Conservation (phyloP, 225 moss, liverwort and hornwort species). For the Physcomitrellopsis africana region DNA sequence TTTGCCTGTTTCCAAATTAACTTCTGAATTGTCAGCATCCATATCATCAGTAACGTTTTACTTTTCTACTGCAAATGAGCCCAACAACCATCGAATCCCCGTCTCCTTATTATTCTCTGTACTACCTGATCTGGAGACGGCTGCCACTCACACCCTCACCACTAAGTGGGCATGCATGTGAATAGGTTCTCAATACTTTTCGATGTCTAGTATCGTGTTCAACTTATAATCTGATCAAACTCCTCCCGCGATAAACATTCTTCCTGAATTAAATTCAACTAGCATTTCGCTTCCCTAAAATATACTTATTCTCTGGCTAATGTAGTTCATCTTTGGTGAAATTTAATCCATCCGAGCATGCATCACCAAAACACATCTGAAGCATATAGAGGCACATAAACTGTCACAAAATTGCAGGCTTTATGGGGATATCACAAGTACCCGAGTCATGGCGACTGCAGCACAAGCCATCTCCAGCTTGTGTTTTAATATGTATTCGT, state of each 20-base stretch:
- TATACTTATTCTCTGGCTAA: too few species aligned
- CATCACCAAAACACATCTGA: too few species aligned
- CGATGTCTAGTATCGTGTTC: too few species aligned
- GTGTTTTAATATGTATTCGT: slow-evolving; percentile 52
- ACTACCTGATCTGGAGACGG: too few species aligned
- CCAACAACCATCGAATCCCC: too few species aligned
- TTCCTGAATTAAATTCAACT: background rate
- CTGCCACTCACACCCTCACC: too few species aligned
- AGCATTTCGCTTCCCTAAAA: background rate
- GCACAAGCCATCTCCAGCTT: slow-evolving; percentile 72
- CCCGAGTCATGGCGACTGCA: slow-evolving; percentile 58
- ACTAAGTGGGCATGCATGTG: too few species aligned
- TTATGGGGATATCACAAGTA: slow-evolving; percentile 1
- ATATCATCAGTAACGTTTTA: background rate
- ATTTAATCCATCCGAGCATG: background rate
- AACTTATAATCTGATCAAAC: background rate
- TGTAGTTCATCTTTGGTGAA: background rate
- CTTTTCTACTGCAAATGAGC: too few species aligned
- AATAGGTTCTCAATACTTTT: too few species aligned
- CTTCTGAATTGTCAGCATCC: background rate
- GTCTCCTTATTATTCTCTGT: too few species aligned
- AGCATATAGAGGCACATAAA: too few species aligned
- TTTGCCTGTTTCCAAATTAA: slow-evolving; percentile 1
- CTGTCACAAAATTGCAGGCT: too few species aligned
- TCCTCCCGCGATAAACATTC: background rate